These are phyloP conservation scores for Sporisorium scitamineum DNA, from an alignment of 1,284 basidiomycete species.

Conservation along the genomic window DNA sequence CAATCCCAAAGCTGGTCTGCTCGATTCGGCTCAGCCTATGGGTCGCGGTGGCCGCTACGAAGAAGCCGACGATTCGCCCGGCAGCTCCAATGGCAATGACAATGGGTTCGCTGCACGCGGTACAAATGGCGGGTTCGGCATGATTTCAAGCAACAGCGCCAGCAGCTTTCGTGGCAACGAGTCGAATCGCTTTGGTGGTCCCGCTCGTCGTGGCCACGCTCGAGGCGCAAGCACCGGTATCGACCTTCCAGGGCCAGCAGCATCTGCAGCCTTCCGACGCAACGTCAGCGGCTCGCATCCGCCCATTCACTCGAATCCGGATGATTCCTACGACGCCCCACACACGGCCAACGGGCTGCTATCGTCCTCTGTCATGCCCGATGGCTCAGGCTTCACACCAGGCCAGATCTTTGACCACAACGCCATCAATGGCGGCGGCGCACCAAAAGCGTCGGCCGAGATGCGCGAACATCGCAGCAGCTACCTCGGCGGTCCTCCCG, in stretches of 20 bases:
- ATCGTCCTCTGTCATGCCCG: constrained; percentile 25
- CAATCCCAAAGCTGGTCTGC: constrained; percentile 34
- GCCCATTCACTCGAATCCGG: constrained; percentile 18
- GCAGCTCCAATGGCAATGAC: constrained; percentile 30
- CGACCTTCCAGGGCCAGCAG: constrained; percentile 46
- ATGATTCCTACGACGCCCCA: constrained; percentile 37
- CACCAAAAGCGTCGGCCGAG: constrained; percentile 19
- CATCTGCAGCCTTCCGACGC: constrained; percentile 46
- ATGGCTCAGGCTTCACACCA: constrained; percentile 50
- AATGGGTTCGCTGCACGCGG: neutral
- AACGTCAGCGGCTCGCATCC: constrained; percentile 50
- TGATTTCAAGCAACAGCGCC: constrained; percentile 38
- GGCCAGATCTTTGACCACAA: constrained; percentile 47
- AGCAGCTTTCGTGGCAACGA: constrained; percentile 36
- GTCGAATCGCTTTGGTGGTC: constrained; percentile 20
- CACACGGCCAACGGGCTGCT: constrained; percentile 9
- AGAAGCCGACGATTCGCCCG: constrained; percentile 32
- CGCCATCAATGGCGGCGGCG: constrained; percentile 29
- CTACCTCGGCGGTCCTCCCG: constrained; percentile 15
- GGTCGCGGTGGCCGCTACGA: constrained; percentile 47
- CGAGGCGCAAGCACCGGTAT: constrained; percentile 49
- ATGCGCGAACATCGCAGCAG: constrained; percentile 31
- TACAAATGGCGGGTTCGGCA: constrained; percentile 22
- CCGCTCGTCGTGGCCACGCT: constrained; percentile 26
- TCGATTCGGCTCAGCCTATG: constrained; percentile 51